phyloP scores from a whole-genome alignment of 192 early-diverging fungal genomes.

The Entomortierella lignicola region DNA sequence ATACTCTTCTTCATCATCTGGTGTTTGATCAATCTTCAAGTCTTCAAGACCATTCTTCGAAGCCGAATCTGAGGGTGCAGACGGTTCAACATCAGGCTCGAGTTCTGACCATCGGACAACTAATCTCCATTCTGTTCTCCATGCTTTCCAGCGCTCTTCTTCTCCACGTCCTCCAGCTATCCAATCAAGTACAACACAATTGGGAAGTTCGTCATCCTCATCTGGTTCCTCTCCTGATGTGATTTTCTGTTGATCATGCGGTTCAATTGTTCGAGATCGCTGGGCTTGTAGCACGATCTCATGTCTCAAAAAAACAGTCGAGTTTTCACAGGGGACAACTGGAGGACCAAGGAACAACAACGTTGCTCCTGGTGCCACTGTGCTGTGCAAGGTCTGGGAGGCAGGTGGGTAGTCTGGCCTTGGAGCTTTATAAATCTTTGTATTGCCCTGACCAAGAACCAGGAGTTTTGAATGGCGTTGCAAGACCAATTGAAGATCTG shows the following conservation, averaged over 20 bases:
- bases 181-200: slow-evolving; percentile 51
- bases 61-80: neutral
- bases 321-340: slow-evolving; percentile 48
- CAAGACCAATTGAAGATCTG: slow-evolving; percentile 67
- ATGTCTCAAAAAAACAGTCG: slow-evolving; percentile 49
- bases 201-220: slow-evolving; percentile 42
- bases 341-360: slow-evolving; percentile 32
- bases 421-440: slow-evolving; percentile 82
- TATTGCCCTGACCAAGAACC: slow-evolving; percentile 84
- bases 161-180: slow-evolving; percentile 47
- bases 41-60: neutral
- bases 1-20: neutral
- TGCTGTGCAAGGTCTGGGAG: slow-evolving; percentile 46
- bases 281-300: slow-evolving; percentile 50
- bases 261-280: neutral
- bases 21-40: neutral
- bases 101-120: slow-evolving; percentile 49
- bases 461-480: slow-evolving; percentile 64
- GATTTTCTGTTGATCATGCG: no score
- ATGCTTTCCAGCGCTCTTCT: slow-evolving; percentile 40
- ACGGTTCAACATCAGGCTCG: slow-evolving; percentile 5
- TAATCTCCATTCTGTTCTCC: slow-evolving; percentile 40
- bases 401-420: slow-evolving; percentile 41
- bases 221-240: neutral
- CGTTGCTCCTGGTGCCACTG: slow-evolving; percentile 29